Evolutionary conservation across 192 early-diverging fungal genomes (phyloP).

Genomic region (Coemansia sp.): DNA sequence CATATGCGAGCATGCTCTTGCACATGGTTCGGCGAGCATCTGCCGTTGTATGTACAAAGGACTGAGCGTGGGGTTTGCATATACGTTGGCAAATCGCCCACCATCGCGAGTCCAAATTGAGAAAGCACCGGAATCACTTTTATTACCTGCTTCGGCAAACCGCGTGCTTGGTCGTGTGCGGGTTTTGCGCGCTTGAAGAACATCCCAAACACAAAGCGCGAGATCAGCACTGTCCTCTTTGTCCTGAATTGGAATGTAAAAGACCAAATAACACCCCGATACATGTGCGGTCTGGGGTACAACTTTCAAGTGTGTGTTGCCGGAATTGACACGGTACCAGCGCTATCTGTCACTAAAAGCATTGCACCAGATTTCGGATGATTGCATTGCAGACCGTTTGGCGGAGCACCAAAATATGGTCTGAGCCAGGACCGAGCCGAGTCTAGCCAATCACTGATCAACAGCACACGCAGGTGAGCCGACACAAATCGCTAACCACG

Average conservation of each 20-base stretch:
- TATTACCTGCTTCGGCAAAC: neutral
- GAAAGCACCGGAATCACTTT: neutral
- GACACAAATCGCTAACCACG: neutral
- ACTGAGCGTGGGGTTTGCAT: neutral
- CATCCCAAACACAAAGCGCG: neutral
- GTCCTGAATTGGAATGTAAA: neutral
- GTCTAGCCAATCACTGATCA: neutral
- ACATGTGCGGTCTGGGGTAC: neutral
- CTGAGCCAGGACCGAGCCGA: neutral
- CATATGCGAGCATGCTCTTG: neutral
- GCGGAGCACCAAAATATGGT: slow-evolving; percentile 1
- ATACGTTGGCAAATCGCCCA: neutral
- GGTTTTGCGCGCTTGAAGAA: neutral
- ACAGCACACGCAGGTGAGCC: slow-evolving; percentile 4
- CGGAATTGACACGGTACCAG: neutral
- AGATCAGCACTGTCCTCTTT: neutral
- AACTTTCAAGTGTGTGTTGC: neutral
- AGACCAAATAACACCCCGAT: too few relatives aligned
- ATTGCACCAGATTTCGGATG: neutral
- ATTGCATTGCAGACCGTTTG: neutral
- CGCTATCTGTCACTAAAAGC: neutral
- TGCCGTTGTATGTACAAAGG: neutral
- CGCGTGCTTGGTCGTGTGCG: neutral
- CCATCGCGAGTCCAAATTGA: neutral
- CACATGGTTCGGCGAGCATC: slow-evolving; percentile 1